A percentile compares a stretch with the other conserved stretches of the same genome.
Conservation (phyloP, 1,139 yeast species). For the Candida glucosophila region DNA sequence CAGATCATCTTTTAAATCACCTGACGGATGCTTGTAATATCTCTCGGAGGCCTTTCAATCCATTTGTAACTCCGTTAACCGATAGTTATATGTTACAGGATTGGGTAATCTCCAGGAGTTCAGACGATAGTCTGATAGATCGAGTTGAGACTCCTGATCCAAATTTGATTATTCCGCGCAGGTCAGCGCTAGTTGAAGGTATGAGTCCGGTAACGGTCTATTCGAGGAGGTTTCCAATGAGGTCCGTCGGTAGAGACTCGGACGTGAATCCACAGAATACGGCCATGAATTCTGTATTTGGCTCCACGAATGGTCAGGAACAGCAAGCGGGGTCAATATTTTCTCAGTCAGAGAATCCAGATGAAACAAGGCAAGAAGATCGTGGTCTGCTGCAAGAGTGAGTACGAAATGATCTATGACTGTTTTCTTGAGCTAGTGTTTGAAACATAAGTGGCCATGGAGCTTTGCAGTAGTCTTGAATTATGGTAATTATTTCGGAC, state of each 20-base stretch:
- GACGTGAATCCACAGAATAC: too few species aligned
- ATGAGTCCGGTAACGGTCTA: conserved; percentile 4
- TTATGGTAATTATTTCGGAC: background rate
- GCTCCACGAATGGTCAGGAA: too few species aligned
- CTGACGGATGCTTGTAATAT: conserved; percentile 35
- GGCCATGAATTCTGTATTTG: too few species aligned
- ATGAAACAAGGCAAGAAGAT: too few species aligned
- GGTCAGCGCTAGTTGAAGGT: conserved; percentile 22
- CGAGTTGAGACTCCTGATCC: conserved; percentile 15
- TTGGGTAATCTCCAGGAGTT: conserved; percentile 22
- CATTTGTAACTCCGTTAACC: conserved; percentile 33
- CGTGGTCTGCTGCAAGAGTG: too few species aligned
- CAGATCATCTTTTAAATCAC: conserved; percentile 18
- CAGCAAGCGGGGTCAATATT: too few species aligned
- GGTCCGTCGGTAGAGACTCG: conserved; percentile 1
- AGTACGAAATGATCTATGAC: too few species aligned
- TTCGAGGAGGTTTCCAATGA: conserved; percentile 4
- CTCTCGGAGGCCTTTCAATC: conserved; percentile 27
- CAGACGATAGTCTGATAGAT: conserved; percentile 2
- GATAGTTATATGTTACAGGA: conserved; percentile 32
- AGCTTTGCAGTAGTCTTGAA: too few species aligned
- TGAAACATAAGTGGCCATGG: too few species aligned
- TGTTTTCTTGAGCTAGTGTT: too few species aligned
- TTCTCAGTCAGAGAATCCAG: too few species aligned
- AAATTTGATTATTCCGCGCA: conserved; percentile 20